Percentiles rank a stretch among this genome's conserved stretches.
These are phyloP conservation scores for Pogostemon cablin DNA, from an alignment of 257 asterid genomes.

Conservation along the genomic window DNA sequence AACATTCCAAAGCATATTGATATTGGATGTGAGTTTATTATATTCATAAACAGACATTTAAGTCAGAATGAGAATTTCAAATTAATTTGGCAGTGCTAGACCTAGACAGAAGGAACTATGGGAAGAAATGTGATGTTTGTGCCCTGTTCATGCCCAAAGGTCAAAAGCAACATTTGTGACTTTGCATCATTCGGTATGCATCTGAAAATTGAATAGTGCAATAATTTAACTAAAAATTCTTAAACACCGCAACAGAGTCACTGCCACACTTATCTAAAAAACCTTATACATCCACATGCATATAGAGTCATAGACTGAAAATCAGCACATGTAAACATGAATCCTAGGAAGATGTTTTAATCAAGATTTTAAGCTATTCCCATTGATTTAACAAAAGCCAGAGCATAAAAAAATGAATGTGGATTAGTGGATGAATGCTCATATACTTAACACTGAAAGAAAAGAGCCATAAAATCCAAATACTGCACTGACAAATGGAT, in stretches of 20 bases:
- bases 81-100: not conserved
- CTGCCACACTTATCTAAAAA: not conserved
- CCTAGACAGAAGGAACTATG: too few relatives aligned
- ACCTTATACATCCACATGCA: not conserved
- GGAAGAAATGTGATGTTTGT: too few relatives aligned
- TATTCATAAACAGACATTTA: not conserved
- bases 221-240: too few relatives aligned
- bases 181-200: not conserved
- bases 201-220: too few relatives aligned
- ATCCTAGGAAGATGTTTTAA: not conserved
- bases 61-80: not conserved
- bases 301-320: not conserved
- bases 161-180: not conserved
- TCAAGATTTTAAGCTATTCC: not conserved
- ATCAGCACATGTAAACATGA: not conserved
- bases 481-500: not conserved
- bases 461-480: not conserved
- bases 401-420: slow-evolving; percentile 6
- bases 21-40: not conserved
- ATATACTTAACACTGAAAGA: not conserved
- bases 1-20: not conserved
- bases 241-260: not conserved
- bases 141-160: not conserved
- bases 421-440: not conserved
- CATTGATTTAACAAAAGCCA: not conserved